Percentiles rank a stretch among this genome's conserved stretches.
phyloP scores from a whole-genome alignment of 1,284 basidiomycete genomes.

The Sporisorium exsertum region DNA sequence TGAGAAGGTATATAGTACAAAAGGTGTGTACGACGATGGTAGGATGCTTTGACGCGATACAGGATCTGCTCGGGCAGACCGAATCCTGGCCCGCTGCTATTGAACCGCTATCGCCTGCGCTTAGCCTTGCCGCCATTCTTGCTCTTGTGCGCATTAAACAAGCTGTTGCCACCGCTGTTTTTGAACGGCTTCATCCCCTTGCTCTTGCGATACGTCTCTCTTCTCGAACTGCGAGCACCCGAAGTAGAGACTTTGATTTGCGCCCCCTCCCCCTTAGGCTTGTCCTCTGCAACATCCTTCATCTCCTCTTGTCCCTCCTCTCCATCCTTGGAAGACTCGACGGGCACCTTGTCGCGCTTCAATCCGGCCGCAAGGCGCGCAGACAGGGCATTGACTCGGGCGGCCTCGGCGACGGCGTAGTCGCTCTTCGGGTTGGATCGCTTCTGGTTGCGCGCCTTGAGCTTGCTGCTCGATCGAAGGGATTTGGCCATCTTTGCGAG shows the following conservation, averaged over 20 bases:
- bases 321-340: slow-evolving; percentile 70
- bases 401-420: slow-evolving; percentile 86
- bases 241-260: slow-evolving; percentile 58
- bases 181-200: slow-evolving; percentile 54
- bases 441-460: slow-evolving; percentile 84
- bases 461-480: slow-evolving; percentile 87
- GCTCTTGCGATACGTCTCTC: slow-evolving; percentile 58
- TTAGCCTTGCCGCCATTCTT: slow-evolving; percentile 61
- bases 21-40: not conserved
- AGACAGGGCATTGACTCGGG: slow-evolving; percentile 81
- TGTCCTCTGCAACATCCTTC: slow-evolving; percentile 68
- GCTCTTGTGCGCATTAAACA: slow-evolving; percentile 39
- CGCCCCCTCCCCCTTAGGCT: not conserved
- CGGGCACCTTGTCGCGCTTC: slow-evolving; percentile 37
- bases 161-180: slow-evolving; percentile 47
- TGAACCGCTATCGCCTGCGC: slow-evolving; percentile 59
- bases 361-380: slow-evolving; percentile 74
- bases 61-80: not conserved
- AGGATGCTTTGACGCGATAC: not conserved
- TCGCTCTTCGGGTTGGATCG: slow-evolving; percentile 77
- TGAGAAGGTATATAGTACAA: slow-evolving; percentile 32
- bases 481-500: slow-evolving; percentile 86
- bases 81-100: too few relatives aligned
- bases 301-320: slow-evolving; percentile 71
- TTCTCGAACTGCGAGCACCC: slow-evolving; percentile 53